Percentiles rank a stretch among this genome's conserved stretches.
These are phyloP conservation scores for Trichoderma cornu-damae DNA, from an alignment of 2,329 filamentous ascomycete genomes.

Conservation along the genomic window DNA sequence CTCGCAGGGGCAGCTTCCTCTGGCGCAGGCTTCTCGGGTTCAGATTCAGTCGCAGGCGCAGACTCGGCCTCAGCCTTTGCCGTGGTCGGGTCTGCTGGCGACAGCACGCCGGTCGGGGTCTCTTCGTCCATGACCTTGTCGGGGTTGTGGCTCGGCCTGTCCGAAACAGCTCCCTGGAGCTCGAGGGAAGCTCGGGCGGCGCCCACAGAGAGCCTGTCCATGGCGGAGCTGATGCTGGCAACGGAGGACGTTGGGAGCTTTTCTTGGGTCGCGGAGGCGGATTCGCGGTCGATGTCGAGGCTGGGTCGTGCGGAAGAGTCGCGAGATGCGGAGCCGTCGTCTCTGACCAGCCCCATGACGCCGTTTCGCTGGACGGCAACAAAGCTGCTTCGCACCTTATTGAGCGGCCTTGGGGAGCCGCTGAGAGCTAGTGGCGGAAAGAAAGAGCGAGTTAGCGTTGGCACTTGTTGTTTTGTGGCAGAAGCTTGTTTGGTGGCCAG, in stretches of 20 bases:
- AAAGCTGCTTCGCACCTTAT: slow-evolving; percentile 71
- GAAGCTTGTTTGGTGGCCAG: neutral
- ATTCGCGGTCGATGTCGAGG: slow-evolving; percentile 34
- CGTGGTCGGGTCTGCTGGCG: slow-evolving; percentile 28
- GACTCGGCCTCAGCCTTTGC: slow-evolving; percentile 5
- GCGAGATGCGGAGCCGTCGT: slow-evolving; percentile 37
- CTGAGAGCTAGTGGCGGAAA: slow-evolving; percentile 28
- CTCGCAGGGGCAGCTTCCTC: neutral
- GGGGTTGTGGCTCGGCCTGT: slow-evolving; percentile 36
- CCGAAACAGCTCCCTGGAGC: slow-evolving; percentile 25
- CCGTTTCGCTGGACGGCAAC: slow-evolving; percentile 66
- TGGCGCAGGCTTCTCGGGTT: neutral
- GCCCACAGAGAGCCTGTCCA: slow-evolving; percentile 26
- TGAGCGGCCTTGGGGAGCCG: slow-evolving; percentile 58
- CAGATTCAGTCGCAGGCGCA: neutral
- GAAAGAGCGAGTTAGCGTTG: slow-evolving; percentile 23
- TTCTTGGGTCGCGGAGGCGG: slow-evolving; percentile 35
- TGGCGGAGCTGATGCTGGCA: slow-evolving; percentile 18
- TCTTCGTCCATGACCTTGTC: slow-evolving; percentile 40
- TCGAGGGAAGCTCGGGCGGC: slow-evolving; percentile 24
- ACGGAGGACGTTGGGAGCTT: slow-evolving; percentile 31
- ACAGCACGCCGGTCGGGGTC: slow-evolving; percentile 31
- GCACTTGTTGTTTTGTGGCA: neutral
- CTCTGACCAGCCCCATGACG: slow-evolving; percentile 47
- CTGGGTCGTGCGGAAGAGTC: slow-evolving; percentile 32